Percentiles rank a stretch among this genome's conserved stretches.
Evolutionary conservation across 306 rosid species (phyloP).

Genomic region (Benincasa hispida): DNA sequence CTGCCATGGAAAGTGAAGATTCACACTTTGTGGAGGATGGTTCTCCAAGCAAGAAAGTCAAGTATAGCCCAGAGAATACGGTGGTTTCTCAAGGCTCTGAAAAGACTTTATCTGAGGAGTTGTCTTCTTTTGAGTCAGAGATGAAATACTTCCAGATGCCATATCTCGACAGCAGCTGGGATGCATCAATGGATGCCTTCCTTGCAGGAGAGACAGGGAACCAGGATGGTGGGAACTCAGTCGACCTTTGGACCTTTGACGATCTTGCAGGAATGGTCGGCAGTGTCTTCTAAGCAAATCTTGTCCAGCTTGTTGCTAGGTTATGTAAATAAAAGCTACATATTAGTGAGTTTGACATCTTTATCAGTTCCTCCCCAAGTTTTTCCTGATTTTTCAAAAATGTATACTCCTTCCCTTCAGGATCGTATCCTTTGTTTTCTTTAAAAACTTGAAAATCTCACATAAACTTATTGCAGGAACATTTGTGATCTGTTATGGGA

Average conservation of each 20-base stretch:
- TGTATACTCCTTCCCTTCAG: background rate
- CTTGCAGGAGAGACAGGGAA: constrained; percentile 24
- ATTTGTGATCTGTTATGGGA: constrained; percentile 4
- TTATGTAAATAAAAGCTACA: constrained; percentile 92
- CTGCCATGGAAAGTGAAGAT: constrained; percentile 30
- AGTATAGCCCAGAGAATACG: constrained; percentile 20
- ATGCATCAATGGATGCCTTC: constrained; percentile 41
- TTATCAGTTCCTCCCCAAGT: background rate
- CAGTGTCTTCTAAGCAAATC: constrained; percentile 39
- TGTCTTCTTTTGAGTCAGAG: constrained; percentile 58
- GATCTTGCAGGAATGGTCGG: constrained; percentile 42
- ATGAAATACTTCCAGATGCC: constrained; percentile 60
- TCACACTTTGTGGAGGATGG: constrained; percentile 42
- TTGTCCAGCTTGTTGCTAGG: constrained; percentile 10
- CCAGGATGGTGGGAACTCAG: constrained; percentile 56
- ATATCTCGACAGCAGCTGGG: constrained; percentile 61
- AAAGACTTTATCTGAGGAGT: constrained; percentile 65
- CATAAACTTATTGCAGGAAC: constrained; percentile 2
- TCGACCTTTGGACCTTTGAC: constrained; percentile 75
- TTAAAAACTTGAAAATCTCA: background rate
- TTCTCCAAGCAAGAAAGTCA: constrained; percentile 31
- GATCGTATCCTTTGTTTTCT: background rate
- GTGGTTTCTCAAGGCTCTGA: constrained; percentile 19
- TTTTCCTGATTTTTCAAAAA: background rate
- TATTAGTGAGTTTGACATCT: constrained; percentile 40